Base-by-base conservation (phyloP, 768 basidiomycete species). In the Termitomyces bulborhizus region DNA sequence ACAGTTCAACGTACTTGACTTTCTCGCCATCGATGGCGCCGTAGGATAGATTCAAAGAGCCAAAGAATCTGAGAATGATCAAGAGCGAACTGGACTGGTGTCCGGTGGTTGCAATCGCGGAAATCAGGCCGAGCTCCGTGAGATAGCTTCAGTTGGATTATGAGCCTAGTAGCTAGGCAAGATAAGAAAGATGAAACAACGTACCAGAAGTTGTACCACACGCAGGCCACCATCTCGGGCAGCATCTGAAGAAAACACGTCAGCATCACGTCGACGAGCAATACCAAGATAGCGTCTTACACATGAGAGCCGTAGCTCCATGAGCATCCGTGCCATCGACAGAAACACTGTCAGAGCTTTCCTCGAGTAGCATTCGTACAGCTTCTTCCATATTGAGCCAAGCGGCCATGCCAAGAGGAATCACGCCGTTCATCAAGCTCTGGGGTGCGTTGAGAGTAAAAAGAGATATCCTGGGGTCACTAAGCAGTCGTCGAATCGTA, bases 291-390 rank as follows among this genome's bases (percentile, higher is more conserved):
- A 46, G 16, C 52, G 49, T 74, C 85, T 72, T 75, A 92, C 89
- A 92, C 89, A 92, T 92, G 57, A 92, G 74, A 6, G 89, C 82
- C 27, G 89, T 92, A 24, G 86, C 88, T 6, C 87, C 86, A 63
- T 86, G 82, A 24, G 79, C 71, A 63, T 92, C 89, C 73, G 83
- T 80, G 32, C 83, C 86, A 60, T 91, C 85, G 3, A 90, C 87
- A 6, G 84, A 78, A 24, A 91, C 81, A 24, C 79, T 66, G 42
- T 82, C 84, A 3, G 73, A 68, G 60, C 84, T 85, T 29, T 73
- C 77, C 45, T 87, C 81, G 26, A 91, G 76, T n/a, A 91, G 71
- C 41, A 83, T 62, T 53, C 73, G 73, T n/a, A 91, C 85, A 26
- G 73, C 76, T 15, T 78, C 69, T 11, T 80, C 78, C 67, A 80